Evolutionary conservation across 345 rosid species (phyloP).

Genomic region (Toxicodendron radicans): DNA sequence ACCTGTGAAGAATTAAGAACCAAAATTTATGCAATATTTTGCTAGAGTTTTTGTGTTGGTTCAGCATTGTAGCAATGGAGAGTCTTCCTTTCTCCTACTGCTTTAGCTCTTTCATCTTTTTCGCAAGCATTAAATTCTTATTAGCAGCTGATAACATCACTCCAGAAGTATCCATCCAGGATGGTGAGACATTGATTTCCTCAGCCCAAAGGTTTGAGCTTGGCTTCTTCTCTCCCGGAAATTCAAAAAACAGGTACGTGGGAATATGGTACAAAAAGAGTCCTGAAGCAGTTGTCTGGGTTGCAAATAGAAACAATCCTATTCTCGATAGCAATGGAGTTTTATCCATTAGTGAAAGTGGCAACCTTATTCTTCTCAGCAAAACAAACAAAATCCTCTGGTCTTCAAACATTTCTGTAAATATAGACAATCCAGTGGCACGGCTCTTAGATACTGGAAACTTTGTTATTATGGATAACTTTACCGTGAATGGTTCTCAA

Average conservation of each 20-base stretch:
- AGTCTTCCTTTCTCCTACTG: not conserved
- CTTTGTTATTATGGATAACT: constrained; percentile 33
- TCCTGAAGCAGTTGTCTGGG: constrained; percentile 40
- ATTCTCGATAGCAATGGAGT: constrained; percentile 23
- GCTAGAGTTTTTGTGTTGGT: not conserved
- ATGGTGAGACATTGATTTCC: constrained; percentile 19
- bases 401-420: constrained; percentile 31
- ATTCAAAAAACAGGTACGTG: constrained; percentile 32
- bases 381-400: constrained; percentile 19
- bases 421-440: constrained; percentile 24
- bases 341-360: constrained; percentile 22
- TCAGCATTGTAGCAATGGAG: not conserved
- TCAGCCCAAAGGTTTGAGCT: constrained; percentile 19
- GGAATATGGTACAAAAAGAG: constrained; percentile 45
- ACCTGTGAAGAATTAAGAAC: not conserved
- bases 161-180: constrained; percentile 16
- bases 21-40: not conserved
- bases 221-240: constrained; percentile 30
- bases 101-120: constrained; percentile 5
- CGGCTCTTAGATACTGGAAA: constrained; percentile 47
- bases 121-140: not conserved
- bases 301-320: constrained; percentile 42
- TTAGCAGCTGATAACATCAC: constrained; percentile 19
- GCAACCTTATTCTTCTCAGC: constrained; percentile 34
- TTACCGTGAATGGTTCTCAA: not conserved